Evolutionary conservation across 2,329 filamentous ascomycete species (phyloP), one percentile per base, ranked within the genome.

Genomic region (Talaromyces marneffei): DNA sequence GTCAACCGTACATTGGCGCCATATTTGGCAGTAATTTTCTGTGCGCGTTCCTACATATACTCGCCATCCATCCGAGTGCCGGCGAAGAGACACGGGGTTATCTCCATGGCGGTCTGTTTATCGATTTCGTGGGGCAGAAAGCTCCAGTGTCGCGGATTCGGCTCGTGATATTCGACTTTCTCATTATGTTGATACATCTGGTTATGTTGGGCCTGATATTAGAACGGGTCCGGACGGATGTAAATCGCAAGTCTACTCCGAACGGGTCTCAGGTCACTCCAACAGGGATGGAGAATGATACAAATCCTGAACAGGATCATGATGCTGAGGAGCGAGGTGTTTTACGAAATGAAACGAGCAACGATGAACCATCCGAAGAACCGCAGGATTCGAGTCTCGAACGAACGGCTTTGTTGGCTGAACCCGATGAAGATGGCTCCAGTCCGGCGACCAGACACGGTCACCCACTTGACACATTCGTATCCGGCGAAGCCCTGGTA

Each of bases 121-220:
- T 88, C 67, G 85, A 87, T 71, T 87, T 87, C 67, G 82, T 87
- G 58, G 85, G 85, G 16, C 83, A 87, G 70, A 78, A 81, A 65
- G 82, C 80, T 2, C 83, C 84, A 2, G 79, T 81, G 2, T 80
- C 82, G 58, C 82, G 81, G 67, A 70, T 80, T 53, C 78, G 79
- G 64, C 75, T 87, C 12, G 67, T 83, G 4, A 67, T 75, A 3
- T 73, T 86, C 63, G 85, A 87, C 68, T 44, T 82, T 8, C 70
- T 85, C 37, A 75, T 86, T 10, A 66, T 86, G 63, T 63, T 78
- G 4, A 70, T 87, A 64, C 84, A 87, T 73, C 65, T 86, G 6
- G 68, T 85, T 42, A 83, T 85, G 75, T 73, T 87, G 57, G 80
- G 80, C 9, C 78, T 82, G 42, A 75, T 81, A 44, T 71, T 83